These are phyloP conservation scores for Adansonia madagascariensis DNA, from an alignment of 441 rosid species.

Conservation along the genomic window DNA sequence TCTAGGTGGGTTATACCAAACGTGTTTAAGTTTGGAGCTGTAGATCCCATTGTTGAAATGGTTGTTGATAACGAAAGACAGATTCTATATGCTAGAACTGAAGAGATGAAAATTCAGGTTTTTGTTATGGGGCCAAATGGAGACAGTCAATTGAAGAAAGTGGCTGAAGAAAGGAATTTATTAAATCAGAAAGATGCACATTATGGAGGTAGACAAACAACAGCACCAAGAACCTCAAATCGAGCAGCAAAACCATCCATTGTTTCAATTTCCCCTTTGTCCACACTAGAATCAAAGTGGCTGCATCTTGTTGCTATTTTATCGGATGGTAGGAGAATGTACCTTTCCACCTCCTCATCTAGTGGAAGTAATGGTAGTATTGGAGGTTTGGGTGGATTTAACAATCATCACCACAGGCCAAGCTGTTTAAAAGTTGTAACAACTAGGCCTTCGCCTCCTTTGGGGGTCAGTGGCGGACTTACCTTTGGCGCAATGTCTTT, in stretches of 20 bases:
- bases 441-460: slow-evolving; percentile 92
- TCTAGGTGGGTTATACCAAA: slow-evolving; percentile 96
- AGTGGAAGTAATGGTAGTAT: slow-evolving; percentile 59
- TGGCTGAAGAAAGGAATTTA: slow-evolving; percentile 88
- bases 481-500: slow-evolving; percentile 81
- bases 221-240: slow-evolving; percentile 53
- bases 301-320: slow-evolving; percentile 87
- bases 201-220: slow-evolving; percentile 72
- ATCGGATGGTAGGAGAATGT: slow-evolving; percentile 98
- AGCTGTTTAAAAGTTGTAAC: slow-evolving; percentile 90
- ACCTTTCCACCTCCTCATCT: slow-evolving; percentile 78
- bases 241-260: slow-evolving; percentile 81
- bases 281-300: slow-evolving; percentile 86
- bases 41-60: slow-evolving; percentile 90
- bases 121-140: slow-evolving; percentile 73
- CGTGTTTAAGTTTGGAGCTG: slow-evolving; percentile 91
- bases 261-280: slow-evolving; percentile 81
- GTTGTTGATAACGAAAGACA: slow-evolving; percentile 92
- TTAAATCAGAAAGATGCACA: slow-evolving; percentile 76
- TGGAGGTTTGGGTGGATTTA: slow-evolving; percentile 72
- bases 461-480: slow-evolving; percentile 86
- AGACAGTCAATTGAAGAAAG: slow-evolving; percentile 84
- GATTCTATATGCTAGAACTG: slow-evolving; percentile 85
- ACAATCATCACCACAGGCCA: slow-evolving; percentile 57
- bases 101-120: slow-evolving; percentile 94